Evolutionary conservation across 2,329 filamentous ascomycete genomes (phyloP), one percentile per base, ranked within the genome.

Genomic region (Gaeumannomyces tritici): DNA sequence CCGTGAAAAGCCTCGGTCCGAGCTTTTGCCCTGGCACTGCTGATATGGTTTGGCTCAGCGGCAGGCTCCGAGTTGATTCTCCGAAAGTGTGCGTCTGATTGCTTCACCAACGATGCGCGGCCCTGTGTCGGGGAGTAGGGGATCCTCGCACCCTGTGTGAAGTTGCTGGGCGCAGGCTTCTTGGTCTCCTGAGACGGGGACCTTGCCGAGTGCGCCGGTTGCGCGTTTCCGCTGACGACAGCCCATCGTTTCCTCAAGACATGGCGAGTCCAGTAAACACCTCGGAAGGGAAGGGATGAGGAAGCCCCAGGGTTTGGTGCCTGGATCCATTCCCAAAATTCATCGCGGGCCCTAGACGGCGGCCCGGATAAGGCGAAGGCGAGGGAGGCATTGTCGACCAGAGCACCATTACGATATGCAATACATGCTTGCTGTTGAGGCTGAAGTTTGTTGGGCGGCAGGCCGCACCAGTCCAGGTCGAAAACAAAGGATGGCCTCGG

Each of bases 401-500:
- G 66, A 27, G 71, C 69, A 51, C 69, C 67, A 61, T 73, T 73
- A 60, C 64, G 63, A 63, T 71, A 73, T 35, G 69, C 63, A 24
- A 71, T 55, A 55, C 47, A 26, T 18, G 62, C 58, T 24, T 61
- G 61, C 28, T 60, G 58, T 13, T 60, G 54, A 54, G 61, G 47
- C 18, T 59, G 31, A 13, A 31, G 42, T 12, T 29, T 35, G 47
- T 18, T 26, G 18, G 42, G n/a, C 1, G 51, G 21, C 26, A 62
- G 64, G 57, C 57, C 64, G 26, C 18, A 56, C 24, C 29, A 21
- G 31, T 28, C 55, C 24, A 65, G 61, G 47, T 66, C 66, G 28
- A 73, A 66, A 59, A 74, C 69, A 54, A 75, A 72, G 15, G 74
- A 70, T 9, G 76, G 75, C 28, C 76, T 70, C 29, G 73, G 71